These are phyloP conservation scores for Penicillium steckii DNA, from an alignment of 495 filamentous ascomycete genomes.

Conservation along the genomic window DNA sequence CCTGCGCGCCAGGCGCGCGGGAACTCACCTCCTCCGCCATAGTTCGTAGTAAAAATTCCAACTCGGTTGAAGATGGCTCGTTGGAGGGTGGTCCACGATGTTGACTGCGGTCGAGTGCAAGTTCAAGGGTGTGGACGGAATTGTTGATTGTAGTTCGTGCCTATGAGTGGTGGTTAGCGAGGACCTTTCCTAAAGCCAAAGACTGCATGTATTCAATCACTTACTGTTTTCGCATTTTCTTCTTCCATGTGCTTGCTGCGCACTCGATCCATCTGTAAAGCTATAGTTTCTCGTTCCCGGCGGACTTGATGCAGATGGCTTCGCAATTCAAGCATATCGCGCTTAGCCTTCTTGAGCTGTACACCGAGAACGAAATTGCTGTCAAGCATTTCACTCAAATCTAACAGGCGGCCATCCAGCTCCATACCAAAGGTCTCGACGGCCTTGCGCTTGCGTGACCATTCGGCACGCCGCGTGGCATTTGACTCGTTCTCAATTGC, in stretches of 20 bases:
- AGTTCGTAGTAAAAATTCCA: conserved; percentile 44
- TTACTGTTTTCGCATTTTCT: conserved; percentile 38
- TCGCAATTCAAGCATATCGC: conserved; percentile 62
- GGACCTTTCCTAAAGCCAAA: neutral
- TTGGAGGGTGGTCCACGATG: conserved; percentile 18
- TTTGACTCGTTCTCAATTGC: conserved; percentile 40
- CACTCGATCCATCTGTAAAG: conserved; percentile 67
- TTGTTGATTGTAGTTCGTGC: conserved; percentile 45
- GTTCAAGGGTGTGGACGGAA: conserved; percentile 43
- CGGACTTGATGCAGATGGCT: conserved; percentile 63
- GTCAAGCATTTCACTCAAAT: conserved; percentile 54
- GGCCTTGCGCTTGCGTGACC: conserved; percentile 58
- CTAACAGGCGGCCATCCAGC: conserved; percentile 61
- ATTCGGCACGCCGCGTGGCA: conserved; percentile 46
- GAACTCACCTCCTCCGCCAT: conserved; percentile 44
- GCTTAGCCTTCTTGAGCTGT: conserved; percentile 61
- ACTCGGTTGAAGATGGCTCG: conserved; percentile 29
- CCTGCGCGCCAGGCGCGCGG: conserved; percentile 35
- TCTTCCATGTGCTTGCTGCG: conserved; percentile 53
- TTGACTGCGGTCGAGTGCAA: conserved; percentile 45
- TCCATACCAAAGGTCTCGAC: conserved; percentile 70
- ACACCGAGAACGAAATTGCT: conserved; percentile 62
- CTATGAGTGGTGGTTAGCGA: conserved; percentile 21
- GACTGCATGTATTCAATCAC: conserved; percentile 3
- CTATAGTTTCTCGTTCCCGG: conserved; percentile 63